Evolutionary conservation across 768 basidiomycete genomes (phyloP).

Genomic region (Scleroderma citrinum): DNA sequence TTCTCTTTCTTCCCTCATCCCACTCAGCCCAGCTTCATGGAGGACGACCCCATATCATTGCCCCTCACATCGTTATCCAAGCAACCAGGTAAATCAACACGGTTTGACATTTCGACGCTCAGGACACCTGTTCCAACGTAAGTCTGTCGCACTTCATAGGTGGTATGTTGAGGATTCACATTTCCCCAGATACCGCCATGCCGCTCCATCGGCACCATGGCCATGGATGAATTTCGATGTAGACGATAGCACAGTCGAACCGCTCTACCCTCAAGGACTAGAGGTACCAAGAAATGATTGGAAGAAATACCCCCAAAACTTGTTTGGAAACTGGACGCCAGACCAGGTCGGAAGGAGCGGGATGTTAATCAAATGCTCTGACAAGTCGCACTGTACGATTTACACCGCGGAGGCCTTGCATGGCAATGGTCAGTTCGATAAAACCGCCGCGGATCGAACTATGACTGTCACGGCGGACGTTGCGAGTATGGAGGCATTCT

Average conservation of each 20-base stretch:
- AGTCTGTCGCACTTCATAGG: not conserved
- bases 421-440: constrained; percentile 12
- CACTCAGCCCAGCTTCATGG: not conserved
- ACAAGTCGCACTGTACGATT: constrained; percentile 11
- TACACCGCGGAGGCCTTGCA: constrained; percentile 20
- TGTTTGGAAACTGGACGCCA: constrained; percentile 52
- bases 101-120: constrained; percentile 4
- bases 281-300: constrained; percentile 12
- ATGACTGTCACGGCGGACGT: constrained; percentile 13
- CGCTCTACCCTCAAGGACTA: not conserved
- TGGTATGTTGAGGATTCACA: constrained; percentile 27
- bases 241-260: constrained; percentile 12
- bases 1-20: not conserved
- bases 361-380: constrained; percentile 24
- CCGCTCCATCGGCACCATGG: constrained; percentile 36
- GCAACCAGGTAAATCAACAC: too few relatives aligned
- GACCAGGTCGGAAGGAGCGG: constrained; percentile 33
- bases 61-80: not conserved
- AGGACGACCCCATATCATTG: not conserved
- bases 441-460: not conserved
- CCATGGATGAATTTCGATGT: constrained; percentile 35
- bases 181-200: constrained; percentile 29
- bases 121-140: constrained; percentile 24
- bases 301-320: constrained; percentile 42
- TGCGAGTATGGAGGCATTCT: constrained; percentile 12